Base-by-base conservation (phyloP, 768 basidiomycete species). In the Leccinum sublutescens region DNA sequence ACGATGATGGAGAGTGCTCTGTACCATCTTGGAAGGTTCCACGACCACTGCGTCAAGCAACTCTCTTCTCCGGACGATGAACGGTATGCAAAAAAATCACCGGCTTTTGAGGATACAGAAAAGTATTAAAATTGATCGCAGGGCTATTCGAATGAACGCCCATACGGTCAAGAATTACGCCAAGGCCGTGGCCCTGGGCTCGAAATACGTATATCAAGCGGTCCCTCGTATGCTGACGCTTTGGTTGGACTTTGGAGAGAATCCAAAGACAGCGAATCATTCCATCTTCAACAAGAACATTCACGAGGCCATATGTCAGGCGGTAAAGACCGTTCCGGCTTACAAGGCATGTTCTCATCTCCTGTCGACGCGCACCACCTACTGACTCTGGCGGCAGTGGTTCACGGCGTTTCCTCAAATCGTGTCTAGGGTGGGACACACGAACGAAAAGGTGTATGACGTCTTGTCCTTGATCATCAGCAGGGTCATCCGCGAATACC, bases 341-440 rank as follows among this genome's bases (percentile, higher is more conserved):
- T 98, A 91, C 75, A 95, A 95, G 78, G 95, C 86, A 55, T 59
- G 76, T 57, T 15, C 7, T 36, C 15, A 1, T 4, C n/a, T 50
- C 50, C 43, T 36, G 49, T 6, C 8, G 33, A 17, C n/a, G 9
- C 15, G 9, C 11, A 33, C 48, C 27, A 48, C 64, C 43, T 47
- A 56, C 48, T 61, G 48, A 70, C 47, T 5, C 61, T 53, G 4
- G 23, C 50, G 54, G 15, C 50, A 98, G 95, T 98, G 96, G 94
- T 90, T 86, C 64, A 95, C 91, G 0, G 95, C 94, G 1, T 95
- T 98, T 62, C 95, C 95, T 3, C 97, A 98, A 78, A 92, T 98
- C 54, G 93, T 95, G 14, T 98, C 96, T 14, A 85, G 97, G 8
- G 88, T 99, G 33, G 89, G 88, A 12, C 92, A 97, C 63, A 75